Percentiles rank a stretch among this genome's conserved stretches.
phyloP scores from a whole-genome alignment of 2,329 filamentous ascomycete species.

The Monilinia laxa region DNA sequence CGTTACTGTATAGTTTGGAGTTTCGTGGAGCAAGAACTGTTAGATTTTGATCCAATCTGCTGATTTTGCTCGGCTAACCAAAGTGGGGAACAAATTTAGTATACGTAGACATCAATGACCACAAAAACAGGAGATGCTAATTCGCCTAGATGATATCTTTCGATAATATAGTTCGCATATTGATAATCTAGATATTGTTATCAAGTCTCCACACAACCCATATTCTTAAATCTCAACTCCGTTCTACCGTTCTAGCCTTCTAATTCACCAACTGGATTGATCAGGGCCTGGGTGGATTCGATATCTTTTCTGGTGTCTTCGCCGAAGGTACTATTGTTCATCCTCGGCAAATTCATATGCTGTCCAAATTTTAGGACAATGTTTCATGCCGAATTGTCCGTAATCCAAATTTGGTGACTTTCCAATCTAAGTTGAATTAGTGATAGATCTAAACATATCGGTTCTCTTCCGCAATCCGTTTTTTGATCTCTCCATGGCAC shows the following conservation, averaged over 20 bases:
- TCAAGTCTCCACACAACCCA: conserved; percentile 6
- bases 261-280: neutral
- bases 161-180: neutral
- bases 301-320: conserved; percentile 2
- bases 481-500: neutral
- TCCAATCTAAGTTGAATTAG: neutral
- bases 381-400: conserved; percentile 6
- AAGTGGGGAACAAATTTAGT: too few species aligned
- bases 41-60: too few species aligned
- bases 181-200: neutral
- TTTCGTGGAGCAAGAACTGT: too few species aligned
- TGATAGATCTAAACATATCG: too few species aligned
- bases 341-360: neutral
- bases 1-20: too few species aligned
- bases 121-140: too few species aligned
- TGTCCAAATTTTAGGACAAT: neutral
- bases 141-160: too few species aligned
- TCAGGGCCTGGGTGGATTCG: neutral
- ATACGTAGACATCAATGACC: too few species aligned
- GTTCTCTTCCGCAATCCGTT: neutral
- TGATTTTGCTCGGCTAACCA: too few species aligned
- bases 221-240: neutral
- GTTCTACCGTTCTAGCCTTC: conserved; percentile 2
- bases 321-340: neutral
- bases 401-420: neutral